Base-by-base conservation (phyloP, 2,329 filamentous ascomycete species). In the Chrysoporthe cubensis region DNA sequence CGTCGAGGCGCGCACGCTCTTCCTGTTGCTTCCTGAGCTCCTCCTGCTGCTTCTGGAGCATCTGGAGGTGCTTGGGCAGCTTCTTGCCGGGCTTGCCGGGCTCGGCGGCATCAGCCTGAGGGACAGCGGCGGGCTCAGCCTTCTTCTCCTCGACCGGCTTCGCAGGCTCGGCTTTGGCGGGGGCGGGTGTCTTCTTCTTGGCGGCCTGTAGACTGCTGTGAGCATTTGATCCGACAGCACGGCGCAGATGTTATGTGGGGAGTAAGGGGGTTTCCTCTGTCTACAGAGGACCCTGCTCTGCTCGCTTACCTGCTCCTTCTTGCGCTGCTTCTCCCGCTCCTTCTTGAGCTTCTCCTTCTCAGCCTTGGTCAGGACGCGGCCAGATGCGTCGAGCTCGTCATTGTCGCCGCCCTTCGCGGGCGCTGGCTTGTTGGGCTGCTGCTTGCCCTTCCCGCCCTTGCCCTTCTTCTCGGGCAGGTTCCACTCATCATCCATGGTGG, bases 261-360 rank as follows among this genome's bases (percentile, higher is more conserved):
- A 1, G 2, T 13, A 8, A n/a, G 9, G 37, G 21, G 9, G 8
- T 11, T 43, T 21, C 26, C 2, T 26, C 26, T 26, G 5, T 26
- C 14, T 34, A 59, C 69, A 61, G 26, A 26, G 26, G 2, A 26
- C 26, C 26, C 26, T 26, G 26, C 26, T 40, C 37, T 40, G 37
- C 37, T 40, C 37, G 37, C 37, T 9, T 70, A 96, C 93, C 88
- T 98, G 91, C 81, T 99, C 96, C 88, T 94, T 99, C 84, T 99
- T 99, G 73, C 94, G 87, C 82, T 96, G 92, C 88, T 99, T 99
- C 84, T 99, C 96, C 70, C 93, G 90, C 83, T 99, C 96, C 83
- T 97, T 99, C 87, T 95, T 98, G 76, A 95, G 86, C 81, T 93
- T 97, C 80, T 99, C 96, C 84, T 99, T 99, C 83, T 99, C 94